These are phyloP conservation scores for Phaeotremella fagi DNA, from an alignment of 768 basidiomycete genomes.

Conservation along the genomic window DNA sequence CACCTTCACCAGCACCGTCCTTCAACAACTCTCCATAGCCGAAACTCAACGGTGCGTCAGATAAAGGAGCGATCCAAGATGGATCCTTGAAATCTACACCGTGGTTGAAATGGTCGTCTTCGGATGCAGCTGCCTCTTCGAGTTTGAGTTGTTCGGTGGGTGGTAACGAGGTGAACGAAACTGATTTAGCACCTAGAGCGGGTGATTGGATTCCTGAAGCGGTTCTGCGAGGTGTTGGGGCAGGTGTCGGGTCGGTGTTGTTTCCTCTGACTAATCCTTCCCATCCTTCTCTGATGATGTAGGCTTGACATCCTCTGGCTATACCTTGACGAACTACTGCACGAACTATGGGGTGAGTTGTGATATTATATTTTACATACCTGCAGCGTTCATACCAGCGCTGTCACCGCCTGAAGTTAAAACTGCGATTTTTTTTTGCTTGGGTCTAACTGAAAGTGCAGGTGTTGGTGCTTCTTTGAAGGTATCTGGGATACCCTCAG, in stretches of 20 bases:
- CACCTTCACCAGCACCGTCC: constrained; percentile 64
- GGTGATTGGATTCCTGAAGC: constrained; percentile 32
- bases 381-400: constrained; percentile 61
- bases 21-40: constrained; percentile 52
- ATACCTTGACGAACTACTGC: constrained; percentile 89
- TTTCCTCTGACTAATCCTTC: constrained; percentile 97
- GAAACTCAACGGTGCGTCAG: constrained; percentile 43
- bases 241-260: constrained; percentile 47
- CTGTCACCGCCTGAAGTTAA: constrained; percentile 96
- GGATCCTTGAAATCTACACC: constrained; percentile 28
- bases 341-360: constrained; percentile 68
- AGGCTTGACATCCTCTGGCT: constrained; percentile 91
- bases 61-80: constrained; percentile 26
- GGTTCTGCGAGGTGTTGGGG: constrained; percentile 29
- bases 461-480: constrained; percentile 1
- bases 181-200: constrained; percentile 21
- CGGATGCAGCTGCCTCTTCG: constrained; percentile 8
- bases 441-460: constrained; percentile 1
- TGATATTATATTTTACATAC: too few relatives aligned
- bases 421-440: constrained; percentile 80
- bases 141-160: constrained; percentile 39
- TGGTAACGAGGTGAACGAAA: constrained; percentile 45
- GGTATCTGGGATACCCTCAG: constrained; percentile 25
- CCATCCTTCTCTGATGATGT: constrained; percentile 95
- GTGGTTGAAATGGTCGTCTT: constrained; percentile 4